Conservation (phyloP, 2,329 filamentous ascomycete species). For the Ceratocystis cacaofunesta region DNA sequence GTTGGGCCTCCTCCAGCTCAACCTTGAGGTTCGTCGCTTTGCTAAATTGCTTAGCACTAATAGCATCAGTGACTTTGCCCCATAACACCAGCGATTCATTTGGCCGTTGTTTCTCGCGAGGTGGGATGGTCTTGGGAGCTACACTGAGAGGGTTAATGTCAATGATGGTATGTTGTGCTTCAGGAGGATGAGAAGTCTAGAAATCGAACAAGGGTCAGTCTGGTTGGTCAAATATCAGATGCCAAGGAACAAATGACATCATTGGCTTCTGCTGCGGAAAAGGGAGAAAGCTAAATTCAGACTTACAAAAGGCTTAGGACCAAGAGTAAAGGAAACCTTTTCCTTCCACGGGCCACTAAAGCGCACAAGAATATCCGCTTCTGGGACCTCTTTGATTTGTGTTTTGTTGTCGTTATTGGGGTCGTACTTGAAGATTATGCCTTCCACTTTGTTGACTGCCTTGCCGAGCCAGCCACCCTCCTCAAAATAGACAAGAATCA, state of each 20-base stretch:
- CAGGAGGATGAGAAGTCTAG: slow-evolving; percentile 33
- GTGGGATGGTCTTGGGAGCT: slow-evolving; percentile 64
- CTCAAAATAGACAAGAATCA: slow-evolving; percentile 82
- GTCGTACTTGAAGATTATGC: slow-evolving; percentile 81
- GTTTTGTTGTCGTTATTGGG: slow-evolving; percentile 69
- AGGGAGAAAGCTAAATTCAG: neutral
- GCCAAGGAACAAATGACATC: slow-evolving; percentile 3
- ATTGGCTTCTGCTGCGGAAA: neutral
- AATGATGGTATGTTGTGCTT: slow-evolving; percentile 61
- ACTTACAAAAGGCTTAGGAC: slow-evolving; percentile 47
- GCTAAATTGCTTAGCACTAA: slow-evolving; percentile 65
- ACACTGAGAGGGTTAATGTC: slow-evolving; percentile 76
- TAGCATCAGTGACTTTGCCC: slow-evolving; percentile 75
- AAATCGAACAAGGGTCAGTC: neutral
- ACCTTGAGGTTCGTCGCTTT: slow-evolving; percentile 78
- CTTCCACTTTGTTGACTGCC: slow-evolving; percentile 79
- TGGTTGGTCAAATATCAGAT: neutral
- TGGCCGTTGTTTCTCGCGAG: slow-evolving; percentile 60
- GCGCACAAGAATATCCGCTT: slow-evolving; percentile 66
- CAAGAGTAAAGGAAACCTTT: slow-evolving; percentile 46
- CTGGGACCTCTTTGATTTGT: slow-evolving; percentile 71
- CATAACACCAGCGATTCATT: slow-evolving; percentile 87
- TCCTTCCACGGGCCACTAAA: slow-evolving; percentile 80
- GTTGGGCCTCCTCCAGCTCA: slow-evolving; percentile 80
- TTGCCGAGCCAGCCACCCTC: slow-evolving; percentile 80